Evolutionary conservation across 768 basidiomycete species (phyloP), one percentile per base, ranked within the genome.

Genomic region (Amanita jacksonii): DNA sequence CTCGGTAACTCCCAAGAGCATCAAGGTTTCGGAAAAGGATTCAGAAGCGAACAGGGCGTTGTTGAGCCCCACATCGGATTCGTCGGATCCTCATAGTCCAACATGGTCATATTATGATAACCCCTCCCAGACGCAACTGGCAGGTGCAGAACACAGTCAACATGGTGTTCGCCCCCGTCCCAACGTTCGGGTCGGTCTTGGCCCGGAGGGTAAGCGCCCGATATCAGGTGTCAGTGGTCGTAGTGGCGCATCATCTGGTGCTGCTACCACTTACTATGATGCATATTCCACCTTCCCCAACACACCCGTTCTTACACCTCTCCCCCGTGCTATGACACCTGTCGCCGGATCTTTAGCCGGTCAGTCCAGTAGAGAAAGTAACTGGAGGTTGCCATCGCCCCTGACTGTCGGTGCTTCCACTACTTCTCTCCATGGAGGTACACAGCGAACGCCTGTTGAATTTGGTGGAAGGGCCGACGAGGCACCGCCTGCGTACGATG

Each of bases 261-360:
- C 73, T 3, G 69, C 63, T 23, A 81, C 79, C 0, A 52, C 79
- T 2, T 85, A 77, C 51, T 76, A 77, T 48, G 81, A 84, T 52
- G 81, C 82, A 0, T 46, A 58, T 3, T 79, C 79, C 0, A 74
- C 76, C 2, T 25, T 64, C 12, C 70, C 75, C 16, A 59, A 58
- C 32, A 68, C 67, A 6, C 68, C 68, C 5, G 52, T 62, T 1
- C 45, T 68, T 34, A 49, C 66, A 1, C 68, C 71, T 37, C 66
- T 67, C 7, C 72, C 69, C 4, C 62, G 72, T 28, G 76, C 73
- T 7, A 39, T 73, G 45, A 73, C 75, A 2, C 73, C 74, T 28
- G 61, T 65, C 3, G 62, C 57, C 7, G 47, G 32, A 15, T 49
- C 42, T 13, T 20, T 44, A 8, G 38, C 38, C 35, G 41, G 41